These are phyloP conservation scores for Tardiomyces depauwii DNA, from an alignment of 1,139 yeast genomes.

Conservation along the genomic window DNA sequence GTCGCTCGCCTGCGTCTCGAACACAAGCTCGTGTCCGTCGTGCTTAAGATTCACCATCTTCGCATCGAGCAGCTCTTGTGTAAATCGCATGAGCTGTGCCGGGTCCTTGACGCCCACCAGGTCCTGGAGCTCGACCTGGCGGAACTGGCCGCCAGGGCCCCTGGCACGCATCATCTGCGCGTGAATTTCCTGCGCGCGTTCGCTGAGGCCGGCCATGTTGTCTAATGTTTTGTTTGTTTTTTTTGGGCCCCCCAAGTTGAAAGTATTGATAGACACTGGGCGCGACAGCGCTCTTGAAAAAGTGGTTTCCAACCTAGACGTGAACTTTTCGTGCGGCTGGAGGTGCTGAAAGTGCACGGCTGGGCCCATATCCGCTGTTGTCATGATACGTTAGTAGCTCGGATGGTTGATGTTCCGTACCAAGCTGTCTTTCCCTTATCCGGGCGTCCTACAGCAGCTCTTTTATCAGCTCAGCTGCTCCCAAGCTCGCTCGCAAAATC, in stretches of 20 bases:
- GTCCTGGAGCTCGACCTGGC: conserved; percentile 49
- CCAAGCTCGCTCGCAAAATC: no score
- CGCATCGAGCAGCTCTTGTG: not conserved
- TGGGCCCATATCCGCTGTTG: no score
- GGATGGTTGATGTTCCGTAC: no score
- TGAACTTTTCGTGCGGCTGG: no score
- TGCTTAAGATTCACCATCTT: conserved; percentile 48
- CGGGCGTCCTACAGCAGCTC: no score
- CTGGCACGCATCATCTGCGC: conserved; percentile 37
- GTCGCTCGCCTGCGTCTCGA: conserved; percentile 45
- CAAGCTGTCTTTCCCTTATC: no score
- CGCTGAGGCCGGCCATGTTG: conserved; percentile 13
- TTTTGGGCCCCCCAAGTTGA: no score
- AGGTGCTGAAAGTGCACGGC: no score
- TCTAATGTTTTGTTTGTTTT: no score
- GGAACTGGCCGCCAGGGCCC: conserved; percentile 36
- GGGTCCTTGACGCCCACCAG: conserved; percentile 1
- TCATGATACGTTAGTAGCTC: no score
- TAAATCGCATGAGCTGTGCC: not conserved
- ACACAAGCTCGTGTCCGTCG: conserved; percentile 54
- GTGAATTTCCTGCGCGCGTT: conserved; percentile 48
- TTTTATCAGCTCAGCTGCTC: no score
- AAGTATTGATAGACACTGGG: no score
- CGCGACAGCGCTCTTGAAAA: conserved; percentile 35
- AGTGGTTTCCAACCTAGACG: not conserved